Evolutionary conservation across 2,329 filamentous ascomycete genomes (phyloP).

Genomic region (Scopulariopsis brevicaulis): DNA sequence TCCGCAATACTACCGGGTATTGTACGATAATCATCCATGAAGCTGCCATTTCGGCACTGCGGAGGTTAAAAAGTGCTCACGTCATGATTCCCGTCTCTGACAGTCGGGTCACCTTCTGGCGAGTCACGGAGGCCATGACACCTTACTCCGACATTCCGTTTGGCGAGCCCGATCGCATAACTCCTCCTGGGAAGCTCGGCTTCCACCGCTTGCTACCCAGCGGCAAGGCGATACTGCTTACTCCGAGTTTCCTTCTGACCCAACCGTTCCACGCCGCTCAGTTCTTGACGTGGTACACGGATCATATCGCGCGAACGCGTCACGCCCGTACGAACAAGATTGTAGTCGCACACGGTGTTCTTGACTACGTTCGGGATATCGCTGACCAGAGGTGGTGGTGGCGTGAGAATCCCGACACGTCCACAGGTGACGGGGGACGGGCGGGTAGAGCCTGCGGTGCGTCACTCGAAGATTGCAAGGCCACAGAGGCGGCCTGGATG

Average conservation of each 20-base stretch:
- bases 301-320: neutral
- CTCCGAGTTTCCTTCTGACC: slow-evolving; percentile 28
- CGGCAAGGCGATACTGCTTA: slow-evolving; percentile 23
- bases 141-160: slow-evolving; percentile 8
- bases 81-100: slow-evolving; percentile 18
- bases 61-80: slow-evolving; percentile 25
- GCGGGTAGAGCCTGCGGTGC: neutral
- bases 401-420: neutral
- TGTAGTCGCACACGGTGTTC: slow-evolving; percentile 16
- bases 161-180: neutral
- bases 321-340: slow-evolving; percentile 7
- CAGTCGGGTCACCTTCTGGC: slow-evolving; percentile 23
- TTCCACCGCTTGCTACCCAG: slow-evolving; percentile 17
- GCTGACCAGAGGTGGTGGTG: neutral
- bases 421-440: neutral
- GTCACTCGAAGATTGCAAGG: slow-evolving; percentile 7
- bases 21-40: slow-evolving; percentile 34
- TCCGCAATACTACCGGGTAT: slow-evolving; percentile 16
- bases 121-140: slow-evolving; percentile 21
- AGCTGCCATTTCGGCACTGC: slow-evolving; percentile 21
- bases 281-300: slow-evolving; percentile 21
- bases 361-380: slow-evolving; percentile 18
- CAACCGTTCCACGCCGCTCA: slow-evolving; percentile 20
- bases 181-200: slow-evolving; percentile 9
- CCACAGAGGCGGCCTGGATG: neutral